A percentile compares a stretch with the other conserved stretches of the same genome.
These are phyloP conservation scores for Xylaria scruposa DNA, from an alignment of 495 filamentous ascomycete genomes.

Conservation along the genomic window DNA sequence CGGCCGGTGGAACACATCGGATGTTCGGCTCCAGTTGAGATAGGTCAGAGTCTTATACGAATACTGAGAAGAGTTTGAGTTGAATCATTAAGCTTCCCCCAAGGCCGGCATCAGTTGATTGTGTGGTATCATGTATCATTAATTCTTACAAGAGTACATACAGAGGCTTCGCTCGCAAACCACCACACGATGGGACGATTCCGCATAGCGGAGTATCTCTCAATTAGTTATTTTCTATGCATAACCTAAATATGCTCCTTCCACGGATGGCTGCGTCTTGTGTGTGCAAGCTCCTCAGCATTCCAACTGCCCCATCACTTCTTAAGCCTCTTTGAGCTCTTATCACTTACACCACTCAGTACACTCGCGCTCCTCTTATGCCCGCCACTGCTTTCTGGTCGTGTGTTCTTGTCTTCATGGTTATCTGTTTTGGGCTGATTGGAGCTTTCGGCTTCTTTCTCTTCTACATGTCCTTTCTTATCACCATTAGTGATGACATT, in stretches of 20 bases:
- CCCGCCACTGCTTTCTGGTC: constrained; percentile 44
- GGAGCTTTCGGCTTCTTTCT: constrained; percentile 23
- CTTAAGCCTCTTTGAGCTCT: constrained; percentile 74
- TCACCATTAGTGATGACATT: constrained; percentile 33
- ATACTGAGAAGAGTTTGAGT: background rate
- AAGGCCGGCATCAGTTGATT: background rate
- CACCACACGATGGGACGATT: background rate
- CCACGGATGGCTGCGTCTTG: background rate
- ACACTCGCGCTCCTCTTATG: constrained; percentile 82
- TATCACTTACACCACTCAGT: constrained; percentile 69
- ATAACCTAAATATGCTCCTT: background rate
- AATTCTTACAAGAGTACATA: background rate
- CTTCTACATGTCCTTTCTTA: constrained; percentile 31
- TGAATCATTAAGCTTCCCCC: background rate
- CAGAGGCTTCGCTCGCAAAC: background rate
- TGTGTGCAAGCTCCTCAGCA: background rate
- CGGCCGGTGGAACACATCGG: too few relatives aligned
- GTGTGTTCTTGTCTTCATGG: constrained; percentile 32
- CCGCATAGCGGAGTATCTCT: background rate
- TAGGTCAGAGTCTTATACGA: background rate
- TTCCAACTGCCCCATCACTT: constrained; percentile 49
- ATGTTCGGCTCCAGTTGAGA: background rate
- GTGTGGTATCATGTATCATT: background rate
- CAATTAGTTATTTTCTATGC: background rate
- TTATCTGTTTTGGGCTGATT: background rate